phyloP scores from a whole-genome alignment of 768 basidiomycete genomes.

The Mycena maculata region DNA sequence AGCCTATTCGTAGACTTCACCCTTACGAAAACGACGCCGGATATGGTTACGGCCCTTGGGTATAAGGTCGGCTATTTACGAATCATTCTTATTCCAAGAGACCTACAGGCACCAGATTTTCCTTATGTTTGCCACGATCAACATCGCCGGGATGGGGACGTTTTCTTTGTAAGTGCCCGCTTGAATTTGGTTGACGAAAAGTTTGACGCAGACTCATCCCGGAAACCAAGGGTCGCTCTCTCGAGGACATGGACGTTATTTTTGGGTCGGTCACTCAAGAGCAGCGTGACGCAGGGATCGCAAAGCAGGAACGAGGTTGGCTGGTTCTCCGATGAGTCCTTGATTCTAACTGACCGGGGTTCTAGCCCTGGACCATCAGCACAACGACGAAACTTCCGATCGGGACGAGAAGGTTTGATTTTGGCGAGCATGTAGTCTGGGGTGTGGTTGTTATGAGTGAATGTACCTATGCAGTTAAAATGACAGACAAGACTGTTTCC shows the following conservation, averaged over 20 bases:
- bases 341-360: neutral
- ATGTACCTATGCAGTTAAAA: neutral
- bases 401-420: slow-evolving; percentile 2
- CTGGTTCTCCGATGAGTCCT: neutral
- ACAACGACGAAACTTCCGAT: slow-evolving; percentile 10
- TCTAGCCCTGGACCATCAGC: slow-evolving; percentile 7
- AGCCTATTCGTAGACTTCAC: slow-evolving; percentile 65
- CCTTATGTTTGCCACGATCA: slow-evolving; percentile 81
- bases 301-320: slow-evolving; percentile 54
- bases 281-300: slow-evolving; percentile 64
- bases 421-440: neutral
- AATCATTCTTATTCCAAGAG: too few relatives aligned
- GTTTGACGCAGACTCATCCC: slow-evolving; percentile 58
- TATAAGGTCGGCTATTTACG: slow-evolving; percentile 57
- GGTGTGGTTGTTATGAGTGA: neutral
- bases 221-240: slow-evolving; percentile 68
- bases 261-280: slow-evolving; percentile 69
- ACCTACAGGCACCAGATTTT: slow-evolving; percentile 54
- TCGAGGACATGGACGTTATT: slow-evolving; percentile 66
- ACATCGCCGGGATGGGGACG: slow-evolving; percentile 74
- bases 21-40: slow-evolving; percentile 77
- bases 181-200: neutral
- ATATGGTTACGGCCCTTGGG: slow-evolving; percentile 67
- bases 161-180: slow-evolving; percentile 67
- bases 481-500: too few relatives aligned